Base-by-base conservation (phyloP, 805 yeast species). In the Schwanniomyces yamadae region DNA sequence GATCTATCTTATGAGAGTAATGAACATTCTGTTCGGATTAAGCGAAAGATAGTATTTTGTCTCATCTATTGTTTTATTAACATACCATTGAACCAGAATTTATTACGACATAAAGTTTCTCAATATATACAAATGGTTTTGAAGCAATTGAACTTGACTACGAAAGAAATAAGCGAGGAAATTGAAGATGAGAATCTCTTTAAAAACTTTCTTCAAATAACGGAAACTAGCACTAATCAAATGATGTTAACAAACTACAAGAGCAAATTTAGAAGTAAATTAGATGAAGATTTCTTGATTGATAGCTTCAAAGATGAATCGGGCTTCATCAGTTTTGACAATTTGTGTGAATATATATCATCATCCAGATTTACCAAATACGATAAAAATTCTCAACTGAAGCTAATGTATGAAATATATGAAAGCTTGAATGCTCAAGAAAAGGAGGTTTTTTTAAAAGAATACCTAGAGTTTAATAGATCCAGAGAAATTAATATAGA, bases 401-500 rank as follows among this genome's bases (percentile, higher is more conserved):
- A 19, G 12, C 39, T 41, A 16, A 24, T 53, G 16, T 50, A 45
- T 36, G 48, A 52, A 13, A 43, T 50, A 12, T 57, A 51, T 31
- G 63, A 59, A 17, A 34, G 40, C 4, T 23, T 51, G 1, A 18
- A 42, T 7, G 19, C 38, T 1, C 34, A 31, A 3, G 31, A 53
- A 31, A 7, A 21, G 4, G 23, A 31, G 8, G 12, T 13, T 4
- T 66, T 66, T 34, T 40, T 59, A 49, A 21, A 39, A 1, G 41
- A 50, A 6, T 65, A 64, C 39, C 38, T 44, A 11, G 33, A 31
- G 3, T 57, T 49, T 45, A 56, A 56, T 40, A 35, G 31, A 19
- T 15, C 28, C 10, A 59, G 56, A 35, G 68, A 66, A 36, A 37
- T 49, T n/a, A 37, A 49, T 12, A 43, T 66, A 2, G 73, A 66